A percentile compares a stretch with the other conserved stretches of the same genome.
Evolutionary conservation across 345 rosid genomes (phyloP).

Genomic region (Arabidopsis arenosa): DNA sequence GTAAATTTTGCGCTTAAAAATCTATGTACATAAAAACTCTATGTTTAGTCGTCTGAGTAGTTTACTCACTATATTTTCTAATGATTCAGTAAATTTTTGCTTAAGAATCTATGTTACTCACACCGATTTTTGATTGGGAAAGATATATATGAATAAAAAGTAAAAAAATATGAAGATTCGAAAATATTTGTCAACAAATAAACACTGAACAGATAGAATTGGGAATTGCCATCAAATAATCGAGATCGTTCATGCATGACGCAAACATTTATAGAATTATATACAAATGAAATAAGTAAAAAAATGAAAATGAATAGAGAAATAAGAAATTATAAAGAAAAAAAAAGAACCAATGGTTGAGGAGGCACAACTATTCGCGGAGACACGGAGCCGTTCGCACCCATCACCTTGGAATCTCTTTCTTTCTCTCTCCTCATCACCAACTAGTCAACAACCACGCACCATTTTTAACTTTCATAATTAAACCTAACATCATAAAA

Average conservation of each 20-base stretch:
- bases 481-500: not conserved
- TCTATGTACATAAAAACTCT: too few species aligned
- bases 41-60: too few species aligned
- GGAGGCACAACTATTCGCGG: slow-evolving; percentile 55
- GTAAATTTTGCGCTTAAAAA: too few species aligned
- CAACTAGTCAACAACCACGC: slow-evolving; percentile 47
- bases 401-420: slow-evolving; percentile 58
- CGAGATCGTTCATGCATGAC: slow-evolving; percentile 47
- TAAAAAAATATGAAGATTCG: not conserved
- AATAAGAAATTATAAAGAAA: not conserved
- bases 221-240: slow-evolving; percentile 4
- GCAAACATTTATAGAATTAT: not conserved
- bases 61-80: too few species aligned
- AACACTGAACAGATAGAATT: not conserved
- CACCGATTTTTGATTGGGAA: not conserved
- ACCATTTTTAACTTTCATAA: slow-evolving; percentile 15
- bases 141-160: not conserved
- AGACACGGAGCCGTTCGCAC: slow-evolving; percentile 65
- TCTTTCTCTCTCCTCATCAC: slow-evolving; percentile 34
- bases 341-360: slow-evolving; percentile 52
- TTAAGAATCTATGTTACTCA: not conserved
- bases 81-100: too few species aligned
- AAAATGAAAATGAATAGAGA: not conserved
- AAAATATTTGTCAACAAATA: not conserved
- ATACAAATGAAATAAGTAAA: not conserved